phyloP scores from a whole-genome alignment of 805 yeast species.

The Pichia manshurica region DNA sequence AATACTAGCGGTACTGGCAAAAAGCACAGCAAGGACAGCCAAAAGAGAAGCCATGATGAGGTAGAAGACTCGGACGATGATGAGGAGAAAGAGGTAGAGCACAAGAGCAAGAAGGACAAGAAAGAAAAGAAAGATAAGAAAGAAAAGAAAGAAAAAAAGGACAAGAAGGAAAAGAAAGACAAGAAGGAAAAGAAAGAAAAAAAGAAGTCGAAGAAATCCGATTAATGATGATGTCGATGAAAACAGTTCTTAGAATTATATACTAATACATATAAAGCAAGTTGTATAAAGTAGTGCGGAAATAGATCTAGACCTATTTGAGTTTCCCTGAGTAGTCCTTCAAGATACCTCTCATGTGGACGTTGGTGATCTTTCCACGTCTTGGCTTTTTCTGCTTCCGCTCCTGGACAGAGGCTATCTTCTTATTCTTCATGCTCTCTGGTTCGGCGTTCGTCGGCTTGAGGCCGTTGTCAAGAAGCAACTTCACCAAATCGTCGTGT shows the following conservation, averaged over 20 bases:
- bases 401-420: slow-evolving; percentile 44
- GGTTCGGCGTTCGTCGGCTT: slow-evolving; percentile 99
- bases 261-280: no score
- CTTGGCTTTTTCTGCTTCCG: slow-evolving; percentile 88
- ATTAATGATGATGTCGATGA: neutral
- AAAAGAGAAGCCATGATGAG: neutral
- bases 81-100: slow-evolving; percentile 25
- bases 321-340: slow-evolving; percentile 60
- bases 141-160: slow-evolving; percentile 29
- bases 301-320: slow-evolving; percentile 9
- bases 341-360: slow-evolving; percentile 93
- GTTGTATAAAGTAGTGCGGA: no score
- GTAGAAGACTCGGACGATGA: slow-evolving; percentile 25
- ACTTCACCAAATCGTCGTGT: slow-evolving; percentile 72
- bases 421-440: slow-evolving; percentile 71
- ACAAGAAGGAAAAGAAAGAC: slow-evolving; percentile 20
- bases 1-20: slow-evolving; percentile 1
- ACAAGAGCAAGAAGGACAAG: slow-evolving; percentile 21
- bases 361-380: slow-evolving; percentile 89
- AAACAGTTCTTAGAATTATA: neutral
- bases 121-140: slow-evolving; percentile 30
- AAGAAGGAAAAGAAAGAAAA: slow-evolving; percentile 8
- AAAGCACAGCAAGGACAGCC: neutral
- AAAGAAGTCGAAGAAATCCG: slow-evolving; percentile 3
- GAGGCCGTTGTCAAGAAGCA: slow-evolving; percentile 74